Evolutionary conservation across 164 flowering plant genomes (phyloP), one percentile per base, ranked within the genome.

Genomic region (Macadamia tetraphylla): DNA sequence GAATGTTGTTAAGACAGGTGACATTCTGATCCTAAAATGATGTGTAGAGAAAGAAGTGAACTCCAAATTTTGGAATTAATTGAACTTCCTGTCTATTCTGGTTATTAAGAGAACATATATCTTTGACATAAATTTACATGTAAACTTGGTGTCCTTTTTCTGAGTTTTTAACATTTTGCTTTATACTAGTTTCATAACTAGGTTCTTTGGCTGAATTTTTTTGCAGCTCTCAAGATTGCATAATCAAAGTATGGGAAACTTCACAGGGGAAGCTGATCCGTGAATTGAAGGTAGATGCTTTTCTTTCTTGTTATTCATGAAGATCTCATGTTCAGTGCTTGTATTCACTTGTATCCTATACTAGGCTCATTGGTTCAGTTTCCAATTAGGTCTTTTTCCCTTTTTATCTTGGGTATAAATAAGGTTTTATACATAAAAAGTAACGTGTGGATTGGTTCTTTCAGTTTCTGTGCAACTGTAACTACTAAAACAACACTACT

Each of bases 191-290:
- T 10, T 10, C 30, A 40, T 35, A 11, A 15, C 23, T 9, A 49
- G 9, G 49, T 30, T 67, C 6, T 62, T 64, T 40, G 8, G 7
- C 15, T 73, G n/a, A 66, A 65, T 48, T 75, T 17, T 71, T 17
- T 71, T 76, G 67, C 87, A 92, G 97, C 68, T 94, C 98, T 48
- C 92, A 89, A 73, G 98, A 94, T 76, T 88, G 95, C 73, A 88
- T 91, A 2, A 94, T 94, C 56, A 94, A 92, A 81, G 88, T 92
- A 18, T 94, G 98, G 98, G 95, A 94, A 78, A 87, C 98, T 67
- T 46, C 87, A 11, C 94, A 92, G 74, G 97, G 98, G 66, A 92
- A 90, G 82, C 75, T 94, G 66, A 87, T 94, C 62, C 94, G 97
- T 70, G 94, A 88, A 81, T 69, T 94, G 77, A 89, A 92, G 95